Evolutionary conservation across 768 basidiomycete species (phyloP).

Genomic region (Termitomyces titanicus): DNA sequence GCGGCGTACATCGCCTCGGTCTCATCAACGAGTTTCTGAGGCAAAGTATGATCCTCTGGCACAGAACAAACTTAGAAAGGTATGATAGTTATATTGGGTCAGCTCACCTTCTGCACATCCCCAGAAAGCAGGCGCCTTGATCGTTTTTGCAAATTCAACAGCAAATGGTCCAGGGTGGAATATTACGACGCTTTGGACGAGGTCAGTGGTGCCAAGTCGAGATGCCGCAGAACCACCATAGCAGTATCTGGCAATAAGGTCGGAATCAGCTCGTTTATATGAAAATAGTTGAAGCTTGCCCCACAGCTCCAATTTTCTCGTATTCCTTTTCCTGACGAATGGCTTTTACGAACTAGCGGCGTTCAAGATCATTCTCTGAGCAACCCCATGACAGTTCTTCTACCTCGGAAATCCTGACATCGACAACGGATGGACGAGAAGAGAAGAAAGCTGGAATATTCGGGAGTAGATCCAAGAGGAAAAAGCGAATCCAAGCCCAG

Average conservation of each 20-base stretch:
- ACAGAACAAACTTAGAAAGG: not conserved
- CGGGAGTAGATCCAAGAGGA: slow-evolving; percentile 15
- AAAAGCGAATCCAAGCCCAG: not conserved
- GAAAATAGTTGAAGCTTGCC: slow-evolving; percentile 17
- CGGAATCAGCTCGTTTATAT: not conserved
- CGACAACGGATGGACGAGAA: slow-evolving; percentile 27
- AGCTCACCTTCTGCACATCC: slow-evolving; percentile 17
- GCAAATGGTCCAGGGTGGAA: slow-evolving; percentile 16
- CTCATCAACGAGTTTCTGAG: not conserved
- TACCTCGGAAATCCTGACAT: slow-evolving; percentile 20
- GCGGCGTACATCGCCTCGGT: slow-evolving; percentile 15
- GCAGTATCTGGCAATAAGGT: slow-evolving; percentile 14
- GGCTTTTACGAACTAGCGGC: slow-evolving; percentile 27
- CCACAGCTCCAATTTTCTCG: slow-evolving; percentile 34
- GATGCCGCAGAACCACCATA: slow-evolving; percentile 15
- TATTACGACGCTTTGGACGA: slow-evolving; percentile 15
- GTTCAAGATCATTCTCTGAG: not conserved
- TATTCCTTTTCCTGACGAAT: slow-evolving; percentile 34
- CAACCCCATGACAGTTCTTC: not conserved
- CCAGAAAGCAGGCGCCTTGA: slow-evolving; percentile 19
- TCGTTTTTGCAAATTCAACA: slow-evolving; percentile 12
- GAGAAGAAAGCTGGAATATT: slow-evolving; percentile 25
- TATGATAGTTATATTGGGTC: slow-evolving; percentile 5
- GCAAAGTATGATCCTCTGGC: slow-evolving; percentile 1
- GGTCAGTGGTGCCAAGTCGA: slow-evolving; percentile 12